Percentiles rank a stretch among this genome's conserved stretches.
phyloP scores from a whole-genome alignment of 2,329 filamentous ascomycete genomes.

The Claviceps sp. region DNA sequence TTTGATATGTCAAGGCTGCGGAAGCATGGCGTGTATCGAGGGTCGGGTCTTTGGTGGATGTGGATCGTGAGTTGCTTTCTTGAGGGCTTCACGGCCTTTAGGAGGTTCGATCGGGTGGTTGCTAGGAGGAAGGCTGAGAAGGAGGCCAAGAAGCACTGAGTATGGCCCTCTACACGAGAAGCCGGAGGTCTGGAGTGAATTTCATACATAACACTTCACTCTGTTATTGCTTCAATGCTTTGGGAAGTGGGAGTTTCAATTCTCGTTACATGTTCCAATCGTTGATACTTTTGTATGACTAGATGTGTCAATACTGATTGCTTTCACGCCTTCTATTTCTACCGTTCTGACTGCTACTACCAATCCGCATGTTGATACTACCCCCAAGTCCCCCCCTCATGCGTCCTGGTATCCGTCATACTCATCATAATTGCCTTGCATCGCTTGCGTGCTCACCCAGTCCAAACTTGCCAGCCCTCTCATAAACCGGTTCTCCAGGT shows the following conservation, averaged over 20 bases:
- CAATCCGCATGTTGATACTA: neutral
- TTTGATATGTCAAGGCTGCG: constrained; percentile 32
- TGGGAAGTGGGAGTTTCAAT: too few relatives aligned
- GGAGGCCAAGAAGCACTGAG: constrained; percentile 25
- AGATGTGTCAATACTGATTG: too few relatives aligned
- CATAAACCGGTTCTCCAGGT: constrained; percentile 42
- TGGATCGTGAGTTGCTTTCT: constrained; percentile 41
- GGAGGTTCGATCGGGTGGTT: constrained; percentile 37
- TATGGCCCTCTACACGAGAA: neutral
- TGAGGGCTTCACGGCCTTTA: constrained; percentile 38
- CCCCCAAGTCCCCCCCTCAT: neutral
- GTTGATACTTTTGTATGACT: too few relatives aligned
- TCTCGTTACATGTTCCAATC: too few relatives aligned
- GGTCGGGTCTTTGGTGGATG: constrained; percentile 35
- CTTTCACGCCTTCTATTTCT: too few relatives aligned
- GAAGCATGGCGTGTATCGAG: constrained; percentile 33
- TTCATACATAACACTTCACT: too few relatives aligned
- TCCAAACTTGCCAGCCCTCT: constrained; percentile 45
- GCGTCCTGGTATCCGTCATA: constrained; percentile 43
- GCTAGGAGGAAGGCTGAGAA: constrained; percentile 27
- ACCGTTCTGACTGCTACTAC: neutral
- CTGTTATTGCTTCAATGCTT: too few relatives aligned
- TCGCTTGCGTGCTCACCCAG: constrained; percentile 49
- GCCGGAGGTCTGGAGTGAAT: neutral
- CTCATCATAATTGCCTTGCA: constrained; percentile 42